A percentile compares a stretch with the other conserved stretches of the same genome.
phyloP scores from a whole-genome alignment of 176 grass and related monocot genomes.

The Oryza glumipatula region DNA sequence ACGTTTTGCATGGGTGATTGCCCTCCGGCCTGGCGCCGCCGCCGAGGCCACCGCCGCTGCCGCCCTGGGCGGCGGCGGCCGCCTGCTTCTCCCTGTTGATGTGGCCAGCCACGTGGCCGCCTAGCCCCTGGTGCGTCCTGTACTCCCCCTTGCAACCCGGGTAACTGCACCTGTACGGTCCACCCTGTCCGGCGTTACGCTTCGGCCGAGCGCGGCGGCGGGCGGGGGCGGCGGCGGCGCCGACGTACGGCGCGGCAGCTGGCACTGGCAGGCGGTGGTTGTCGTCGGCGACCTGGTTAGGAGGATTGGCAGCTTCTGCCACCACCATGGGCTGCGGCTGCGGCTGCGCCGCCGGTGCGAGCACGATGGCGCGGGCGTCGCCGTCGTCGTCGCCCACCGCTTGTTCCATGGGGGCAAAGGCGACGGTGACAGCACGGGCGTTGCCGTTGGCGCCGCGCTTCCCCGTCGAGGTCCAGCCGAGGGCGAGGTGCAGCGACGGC shows the following conservation, averaged over 20 bases:
- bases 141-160: conserved; percentile 19
- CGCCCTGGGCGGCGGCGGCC: neutral
- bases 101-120: conserved; percentile 52
- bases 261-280: neutral
- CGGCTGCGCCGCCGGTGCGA: neutral
- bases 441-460: conserved; percentile 25
- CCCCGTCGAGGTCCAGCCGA: conserved; percentile 25
- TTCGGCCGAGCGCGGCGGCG: neutral
- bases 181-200: no score
- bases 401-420: neutral
- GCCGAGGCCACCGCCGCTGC: neutral
- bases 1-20: conserved; percentile 23
- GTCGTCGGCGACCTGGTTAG: neutral
- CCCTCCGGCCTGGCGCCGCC: neutral
- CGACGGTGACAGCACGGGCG: neutral
- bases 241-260: neutral
- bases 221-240: neutral
- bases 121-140: conserved; percentile 41
- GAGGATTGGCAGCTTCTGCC: neutral
- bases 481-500: neutral
- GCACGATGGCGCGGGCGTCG: conserved; percentile 4
- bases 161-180: conserved; percentile 19
- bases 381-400: neutral
- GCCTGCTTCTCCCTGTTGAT: conserved; percentile 13
- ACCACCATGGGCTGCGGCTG: neutral